Conservation (phyloP, 2,329 filamentous ascomycete genomes). For the Zalaria sp. region DNA sequence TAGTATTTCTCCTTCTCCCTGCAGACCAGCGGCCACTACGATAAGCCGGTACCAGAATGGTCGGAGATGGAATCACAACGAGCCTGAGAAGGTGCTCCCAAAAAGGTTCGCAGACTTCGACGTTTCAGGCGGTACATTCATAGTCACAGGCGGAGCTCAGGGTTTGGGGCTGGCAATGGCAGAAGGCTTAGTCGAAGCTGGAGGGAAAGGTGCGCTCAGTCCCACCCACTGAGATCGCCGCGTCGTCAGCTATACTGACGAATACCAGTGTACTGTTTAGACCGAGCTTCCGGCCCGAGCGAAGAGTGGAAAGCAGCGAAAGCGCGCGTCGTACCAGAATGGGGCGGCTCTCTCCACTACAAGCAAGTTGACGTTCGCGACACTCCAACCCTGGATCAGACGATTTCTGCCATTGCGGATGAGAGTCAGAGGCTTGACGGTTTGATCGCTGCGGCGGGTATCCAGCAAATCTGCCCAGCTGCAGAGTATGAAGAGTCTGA, state of each 20-base stretch:
- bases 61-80: too few relatives aligned
- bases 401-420: constrained; percentile 14
- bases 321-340: constrained; percentile 19
- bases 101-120: neutral
- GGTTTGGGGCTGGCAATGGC: constrained; percentile 21
- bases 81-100: neutral
- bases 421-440: constrained; percentile 14
- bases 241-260: neutral
- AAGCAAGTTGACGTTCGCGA: constrained; percentile 33
- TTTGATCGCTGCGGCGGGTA: constrained; percentile 16
- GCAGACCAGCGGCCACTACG: too few relatives aligned
- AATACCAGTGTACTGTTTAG: constrained; percentile 32
- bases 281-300: constrained; percentile 28
- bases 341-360: constrained; percentile 30
- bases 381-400: constrained; percentile 11
- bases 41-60: too few relatives aligned
- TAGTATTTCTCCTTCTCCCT: too few relatives aligned
- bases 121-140: neutral
- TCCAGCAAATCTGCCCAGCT: constrained; percentile 15
- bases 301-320: constrained; percentile 27
- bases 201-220: constrained; percentile 31
- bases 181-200: constrained; percentile 32
- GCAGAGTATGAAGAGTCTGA: constrained; percentile 19
- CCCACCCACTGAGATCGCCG: constrained; percentile 33
- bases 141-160: constrained; percentile 14